Evolutionary conservation across 2,329 filamentous ascomycete species (phyloP).

Genomic region (Pseudopithomyces chartarum): DNA sequence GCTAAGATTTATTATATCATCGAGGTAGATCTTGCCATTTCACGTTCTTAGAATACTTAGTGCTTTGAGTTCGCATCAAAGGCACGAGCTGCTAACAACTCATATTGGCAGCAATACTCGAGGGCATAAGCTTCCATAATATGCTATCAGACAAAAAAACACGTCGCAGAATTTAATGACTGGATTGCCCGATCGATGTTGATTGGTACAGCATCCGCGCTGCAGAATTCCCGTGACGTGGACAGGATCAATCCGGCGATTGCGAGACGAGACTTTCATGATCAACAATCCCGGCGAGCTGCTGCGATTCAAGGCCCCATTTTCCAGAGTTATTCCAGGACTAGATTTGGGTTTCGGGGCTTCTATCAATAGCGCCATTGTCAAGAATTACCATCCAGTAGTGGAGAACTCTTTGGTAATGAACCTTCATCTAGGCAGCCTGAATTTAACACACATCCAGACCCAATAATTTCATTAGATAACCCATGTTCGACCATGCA

Average conservation of each 20-base stretch:
- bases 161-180: conserved; percentile 1
- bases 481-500: no score
- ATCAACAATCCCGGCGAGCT: not conserved
- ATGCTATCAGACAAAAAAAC: not conserved
- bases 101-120: not conserved
- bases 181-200: not conserved
- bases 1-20: conserved; percentile 4
- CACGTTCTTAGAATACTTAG: not conserved
- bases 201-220: not conserved
- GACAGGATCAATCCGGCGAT: not conserved
- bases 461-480: no score
- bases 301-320: not conserved
- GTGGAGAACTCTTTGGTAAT: no score
- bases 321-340: not conserved
- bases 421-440: no score
- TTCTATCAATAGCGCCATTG: no score
- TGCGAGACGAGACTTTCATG: not conserved
- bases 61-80: not conserved
- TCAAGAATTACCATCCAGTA: no score
- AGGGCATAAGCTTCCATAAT: not conserved
- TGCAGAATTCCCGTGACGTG: not conserved
- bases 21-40: not conserved
- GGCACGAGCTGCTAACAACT: not conserved
- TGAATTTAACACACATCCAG: no score
- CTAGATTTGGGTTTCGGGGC: not conserved